Conservation (phyloP, 2,329 filamentous ascomycete species). For the Aspergillus phoenicis region DNA sequence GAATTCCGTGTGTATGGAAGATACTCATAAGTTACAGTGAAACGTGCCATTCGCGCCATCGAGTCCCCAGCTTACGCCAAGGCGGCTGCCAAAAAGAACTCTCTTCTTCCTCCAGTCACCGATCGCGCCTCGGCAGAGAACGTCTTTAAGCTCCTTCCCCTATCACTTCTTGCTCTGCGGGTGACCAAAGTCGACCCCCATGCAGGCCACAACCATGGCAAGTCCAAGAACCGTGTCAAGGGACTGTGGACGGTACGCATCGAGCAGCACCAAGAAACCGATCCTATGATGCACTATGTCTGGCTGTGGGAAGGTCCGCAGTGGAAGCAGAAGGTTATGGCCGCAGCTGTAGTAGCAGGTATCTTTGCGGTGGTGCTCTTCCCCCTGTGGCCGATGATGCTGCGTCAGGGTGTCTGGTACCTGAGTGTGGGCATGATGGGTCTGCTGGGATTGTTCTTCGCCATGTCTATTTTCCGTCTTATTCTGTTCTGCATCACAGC, state of each 20-base stretch:
- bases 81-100: conserved; percentile 80
- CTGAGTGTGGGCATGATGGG: conserved; percentile 91
- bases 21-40: conserved; percentile 62
- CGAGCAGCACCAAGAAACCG: conserved; percentile 86
- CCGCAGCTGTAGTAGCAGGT: conserved; percentile 74
- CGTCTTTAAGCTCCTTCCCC: conserved; percentile 88
- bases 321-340: conserved; percentile 91
- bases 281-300: conserved; percentile 76
- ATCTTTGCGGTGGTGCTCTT: conserved; percentile 93
- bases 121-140: conserved; percentile 90
- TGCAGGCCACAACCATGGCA: conserved; percentile 70
- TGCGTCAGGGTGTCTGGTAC: conserved; percentile 96
- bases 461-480: conserved; percentile 94
- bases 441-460: conserved; percentile 89
- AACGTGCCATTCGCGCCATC: conserved; percentile 88
- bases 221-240: conserved; percentile 80
- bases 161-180: conserved; percentile 90
- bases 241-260: conserved; percentile 95
- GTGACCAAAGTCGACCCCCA: conserved; percentile 81
- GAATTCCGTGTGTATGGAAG: not conserved
- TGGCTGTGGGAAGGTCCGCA: conserved; percentile 96
- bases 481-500: conserved; percentile 94
- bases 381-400: conserved; percentile 88
- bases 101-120: conserved; percentile 81
- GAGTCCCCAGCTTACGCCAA: conserved; percentile 88